phyloP scores from a whole-genome alignment of 2,329 filamentous ascomycete species.

The Basipetospora sp. region DNA sequence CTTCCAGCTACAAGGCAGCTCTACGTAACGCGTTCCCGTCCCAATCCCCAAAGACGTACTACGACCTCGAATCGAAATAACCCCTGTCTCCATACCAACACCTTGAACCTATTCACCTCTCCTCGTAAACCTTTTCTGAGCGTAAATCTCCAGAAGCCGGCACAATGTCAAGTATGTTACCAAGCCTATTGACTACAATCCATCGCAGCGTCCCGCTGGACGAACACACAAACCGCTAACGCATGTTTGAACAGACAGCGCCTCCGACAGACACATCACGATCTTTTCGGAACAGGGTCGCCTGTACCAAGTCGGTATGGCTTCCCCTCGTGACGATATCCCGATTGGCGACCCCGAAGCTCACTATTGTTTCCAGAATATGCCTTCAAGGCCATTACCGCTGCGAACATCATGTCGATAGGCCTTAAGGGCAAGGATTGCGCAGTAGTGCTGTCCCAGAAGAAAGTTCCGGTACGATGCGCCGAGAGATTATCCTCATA shows the following conservation, averaged over 20 bases:
- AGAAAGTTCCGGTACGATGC: constrained; percentile 93
- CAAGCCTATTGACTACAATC: constrained; percentile 6
- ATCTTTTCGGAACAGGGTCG: constrained; percentile 98
- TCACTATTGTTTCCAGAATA: constrained; percentile 52
- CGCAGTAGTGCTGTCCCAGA: constrained; percentile 92
- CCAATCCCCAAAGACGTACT: neutral
- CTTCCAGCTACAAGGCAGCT: constrained; percentile 7
- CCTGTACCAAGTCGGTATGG: constrained; percentile 97
- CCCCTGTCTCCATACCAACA: neutral
- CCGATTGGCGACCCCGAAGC: neutral
- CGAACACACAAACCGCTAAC: constrained; percentile 39
- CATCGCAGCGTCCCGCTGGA: neutral
- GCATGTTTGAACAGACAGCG: constrained; percentile 32
- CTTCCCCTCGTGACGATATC: neutral
- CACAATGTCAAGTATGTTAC: constrained; percentile 38
- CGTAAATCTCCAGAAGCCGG: constrained; percentile 10
- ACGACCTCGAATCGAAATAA: neutral
- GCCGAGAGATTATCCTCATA: too few relatives aligned
- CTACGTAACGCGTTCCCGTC: constrained; percentile 5
- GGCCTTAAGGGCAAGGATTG: constrained; percentile 93
- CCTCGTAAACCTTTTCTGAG: too few relatives aligned
- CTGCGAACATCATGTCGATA: constrained; percentile 96
- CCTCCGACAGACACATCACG: constrained; percentile 97
- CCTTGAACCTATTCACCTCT: too few relatives aligned
- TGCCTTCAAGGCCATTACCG: constrained; percentile 99